Evolutionary conservation across 1,284 basidiomycete species (phyloP).

Genomic region (Agaricales sp.): DNA sequence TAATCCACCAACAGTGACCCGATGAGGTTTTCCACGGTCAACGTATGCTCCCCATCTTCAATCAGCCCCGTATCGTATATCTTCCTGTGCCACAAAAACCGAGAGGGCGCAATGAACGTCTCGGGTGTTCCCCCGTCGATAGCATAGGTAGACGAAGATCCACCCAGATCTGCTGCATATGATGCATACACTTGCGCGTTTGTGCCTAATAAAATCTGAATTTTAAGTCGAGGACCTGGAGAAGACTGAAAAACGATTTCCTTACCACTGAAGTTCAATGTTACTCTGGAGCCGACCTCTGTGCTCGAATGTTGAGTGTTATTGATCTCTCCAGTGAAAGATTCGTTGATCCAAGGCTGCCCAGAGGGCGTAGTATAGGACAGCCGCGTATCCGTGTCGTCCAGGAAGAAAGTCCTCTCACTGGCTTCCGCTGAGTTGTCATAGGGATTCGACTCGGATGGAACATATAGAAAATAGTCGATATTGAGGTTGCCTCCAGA

Average conservation of each 20-base stretch:
- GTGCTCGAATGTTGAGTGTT: background rate
- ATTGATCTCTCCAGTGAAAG: background rate
- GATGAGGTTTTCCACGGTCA: background rate
- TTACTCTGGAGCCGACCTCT: background rate
- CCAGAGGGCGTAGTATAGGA: background rate
- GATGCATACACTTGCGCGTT: background rate
- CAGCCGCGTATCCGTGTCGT: background rate
- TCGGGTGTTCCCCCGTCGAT: background rate
- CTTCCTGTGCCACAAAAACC: background rate
- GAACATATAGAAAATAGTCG: background rate
- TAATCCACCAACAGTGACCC: background rate
- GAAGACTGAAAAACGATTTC: no score
- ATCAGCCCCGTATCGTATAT: background rate
- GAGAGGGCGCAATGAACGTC: background rate
- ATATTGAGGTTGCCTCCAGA: background rate
- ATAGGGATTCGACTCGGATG: no score
- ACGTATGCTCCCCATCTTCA: background rate
- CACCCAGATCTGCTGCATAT: background rate
- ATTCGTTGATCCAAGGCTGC: background rate
- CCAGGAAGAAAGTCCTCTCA: background rate
- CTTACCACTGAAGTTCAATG: background rate
- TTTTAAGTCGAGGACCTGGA: no score
- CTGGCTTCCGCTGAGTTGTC: no score
- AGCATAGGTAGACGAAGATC: background rate
- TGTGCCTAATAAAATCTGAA: background rate